Base-by-base conservation (phyloP, 2,329 filamentous ascomycete species). In the Fulvia fulva region DNA sequence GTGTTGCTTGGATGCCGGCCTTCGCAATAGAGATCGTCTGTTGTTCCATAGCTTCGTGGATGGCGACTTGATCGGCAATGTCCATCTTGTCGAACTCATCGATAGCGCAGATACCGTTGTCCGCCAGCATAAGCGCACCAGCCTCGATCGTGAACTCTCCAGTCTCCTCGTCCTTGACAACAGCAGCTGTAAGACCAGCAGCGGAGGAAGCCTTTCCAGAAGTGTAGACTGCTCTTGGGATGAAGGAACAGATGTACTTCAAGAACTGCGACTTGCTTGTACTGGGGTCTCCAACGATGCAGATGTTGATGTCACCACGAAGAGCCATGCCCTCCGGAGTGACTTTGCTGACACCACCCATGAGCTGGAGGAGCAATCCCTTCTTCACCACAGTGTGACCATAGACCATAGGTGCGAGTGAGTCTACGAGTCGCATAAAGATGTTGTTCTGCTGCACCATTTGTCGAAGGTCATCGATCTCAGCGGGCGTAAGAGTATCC, bases 41-140 rank as follows among this genome's bases (percentile, higher is more conserved):
- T 79, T 99, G 94, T 83, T 99, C 94, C 94, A 99, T 99, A 59
- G 94, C 94, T 85, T 99, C 94, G 83, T 99, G 94, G 70, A 99
- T 99, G 65, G 94, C 94, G 56, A 99, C 94, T 77, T 99, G 94
- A 73, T 99, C 94, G 53, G 80, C 86, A 62, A 99, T 89, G 70
- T 99, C 94, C 94, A 99, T 99, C 80, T 99, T 99, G 84, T 99
- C 94, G 68, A 99, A 99, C 73, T 99, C 94, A 72, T 99, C 94
- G 72, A 99, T 99, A 59, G 91, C 92, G 75, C 94, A 99, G 68
- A 97, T 95, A 55, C 94, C 94, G 66, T 96, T 97, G 70, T 97
- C 85, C 22, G 94, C 94, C 61, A 99, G 80, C 94, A 99, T 97
- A 58, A 99, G 85, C 12, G 94, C 94, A 78, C 94, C 94, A 6